Percentiles rank a stretch among this genome's conserved stretches.
These are phyloP conservation scores for Plenodomus tracheiphilus DNA, from an alignment of 2,329 filamentous ascomycete genomes.

Conservation along the genomic window DNA sequence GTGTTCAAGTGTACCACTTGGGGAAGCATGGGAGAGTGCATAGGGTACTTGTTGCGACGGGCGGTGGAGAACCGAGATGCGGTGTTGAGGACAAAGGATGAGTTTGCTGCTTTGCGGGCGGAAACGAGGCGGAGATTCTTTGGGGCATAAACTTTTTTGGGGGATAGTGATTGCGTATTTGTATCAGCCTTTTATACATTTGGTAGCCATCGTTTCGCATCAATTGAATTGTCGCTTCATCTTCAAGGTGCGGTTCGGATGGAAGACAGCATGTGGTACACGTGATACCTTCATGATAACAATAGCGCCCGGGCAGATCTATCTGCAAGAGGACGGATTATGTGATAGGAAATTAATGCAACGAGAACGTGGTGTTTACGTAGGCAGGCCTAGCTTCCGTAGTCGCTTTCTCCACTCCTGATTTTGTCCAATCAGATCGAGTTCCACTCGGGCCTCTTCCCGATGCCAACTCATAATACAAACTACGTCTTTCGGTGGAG, in stretches of 20 bases:
- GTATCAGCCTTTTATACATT: not conserved
- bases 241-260: not conserved
- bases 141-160: conserved; percentile 3
- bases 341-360: conserved; percentile 1
- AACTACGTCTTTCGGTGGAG: not conserved
- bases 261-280: not conserved
- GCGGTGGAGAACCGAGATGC: conserved; percentile 65
- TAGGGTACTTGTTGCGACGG: conserved; percentile 68
- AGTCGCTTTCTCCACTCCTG: conserved; percentile 3
- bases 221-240: not conserved
- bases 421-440: not conserved
- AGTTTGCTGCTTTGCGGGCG: conserved; percentile 30
- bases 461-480: conserved; percentile 3
- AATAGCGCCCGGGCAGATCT: not conserved
- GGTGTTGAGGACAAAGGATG: conserved; percentile 51
- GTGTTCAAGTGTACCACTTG: conserved; percentile 62
- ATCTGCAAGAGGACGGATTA: not conserved
- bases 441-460: not conserved
- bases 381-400: conserved; percentile 5
- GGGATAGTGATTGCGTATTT: not conserved
- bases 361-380: conserved; percentile 1
- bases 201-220: not conserved
- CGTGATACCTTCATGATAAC: not conserved
- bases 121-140: conserved; percentile 30
- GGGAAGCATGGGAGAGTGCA: conserved; percentile 69